Evolutionary conservation across 129 eudicot species (phyloP), one percentile per base, ranked within the genome.

Genomic region (Ambrosia artemisiifolia): DNA sequence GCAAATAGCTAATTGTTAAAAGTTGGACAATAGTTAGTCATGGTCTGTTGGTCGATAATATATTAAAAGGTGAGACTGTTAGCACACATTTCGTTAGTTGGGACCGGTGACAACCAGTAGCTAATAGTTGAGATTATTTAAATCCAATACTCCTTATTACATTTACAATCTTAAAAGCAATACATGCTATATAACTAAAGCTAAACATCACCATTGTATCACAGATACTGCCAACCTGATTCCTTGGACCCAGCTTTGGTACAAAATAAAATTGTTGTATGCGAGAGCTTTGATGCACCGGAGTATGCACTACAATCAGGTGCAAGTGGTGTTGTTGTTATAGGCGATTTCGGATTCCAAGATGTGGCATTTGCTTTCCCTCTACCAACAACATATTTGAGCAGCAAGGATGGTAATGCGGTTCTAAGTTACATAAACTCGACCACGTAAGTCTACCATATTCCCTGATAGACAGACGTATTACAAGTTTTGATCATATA

Each of bases 351-450:
- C 2, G 73, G 59, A 5, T 69, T 10, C 6, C 63, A 35, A 33
- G 86, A 82, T 62, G n/a, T 63, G 12, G 74, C 86, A 1, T 68
- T 36, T 44, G 9, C 76, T 62, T 82, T 5, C 28, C 66, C 77
- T 64, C 2, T 82, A 32, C 44, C 83, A 17, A 59, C 83, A 5
- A 72, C 85, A 46, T 82, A 82, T 66, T 54, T 82, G 67, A 73
- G 48, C 63, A 19, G 62, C 11, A n/a, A n/a, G 49, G 78, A 82
- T 67, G 86, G 86, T 13, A 57, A 1, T 9, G 20, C 68, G 6
- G 78, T 82, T 68, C 65, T 36, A 72, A 13, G 43, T 34, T 82
- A 82, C 71, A 54, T 82, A 10, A 74, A 78, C 62, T 72, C 77
- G 3, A 82, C 83, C 36, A 69, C 70, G 86, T 82, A 78, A 33